phyloP scores from a whole-genome alignment of 148 eudicot genomes.

The Heliosperma pusillum region DNA sequence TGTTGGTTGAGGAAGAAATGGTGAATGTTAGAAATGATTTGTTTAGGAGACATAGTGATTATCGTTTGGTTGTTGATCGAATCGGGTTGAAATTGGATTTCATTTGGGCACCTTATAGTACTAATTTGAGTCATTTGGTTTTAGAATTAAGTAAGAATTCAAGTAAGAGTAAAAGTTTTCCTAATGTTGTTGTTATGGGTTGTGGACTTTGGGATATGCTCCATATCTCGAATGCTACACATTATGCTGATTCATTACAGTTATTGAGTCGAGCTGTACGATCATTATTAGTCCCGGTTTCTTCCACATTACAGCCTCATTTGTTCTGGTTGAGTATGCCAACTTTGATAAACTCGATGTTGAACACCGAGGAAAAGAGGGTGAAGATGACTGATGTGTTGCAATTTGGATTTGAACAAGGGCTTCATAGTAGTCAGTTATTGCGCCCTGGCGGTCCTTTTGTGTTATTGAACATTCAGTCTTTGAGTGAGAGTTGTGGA shows the following conservation, averaged over 20 bases:
- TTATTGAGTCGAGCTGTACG: conserved; percentile 43
- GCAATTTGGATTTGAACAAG: conserved; percentile 41
- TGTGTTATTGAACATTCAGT: conserved; percentile 53
- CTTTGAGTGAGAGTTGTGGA: conserved; percentile 67
- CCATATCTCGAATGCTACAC: conserved; percentile 54
- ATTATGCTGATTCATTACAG: conserved; percentile 45
- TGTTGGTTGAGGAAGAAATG: conserved; percentile 54
- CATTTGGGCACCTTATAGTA: conserved; percentile 80
- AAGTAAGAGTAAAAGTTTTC: conserved; percentile 42
- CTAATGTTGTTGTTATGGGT: conserved; percentile 86
- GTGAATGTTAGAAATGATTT: conserved; percentile 46
- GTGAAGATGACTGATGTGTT: conserved; percentile 57
- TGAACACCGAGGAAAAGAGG: conserved; percentile 83
- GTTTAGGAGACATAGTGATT: conserved; percentile 91
- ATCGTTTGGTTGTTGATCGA: conserved; percentile 55
- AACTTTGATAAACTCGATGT: conserved; percentile 62
- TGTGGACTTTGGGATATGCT: conserved; percentile 97
- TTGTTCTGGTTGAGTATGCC: conserved; percentile 94
- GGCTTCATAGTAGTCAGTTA: conserved; percentile 48
- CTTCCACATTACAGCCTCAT: conserved; percentile 51
- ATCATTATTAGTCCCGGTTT: conserved; percentile 42
- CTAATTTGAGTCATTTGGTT: conserved; percentile 49
- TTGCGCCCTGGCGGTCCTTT: conserved; percentile 74
- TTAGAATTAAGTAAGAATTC: conserved; percentile 37
- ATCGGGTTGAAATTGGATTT: conserved; percentile 83